Base-by-base conservation (phyloP, 1,284 basidiomycete species). In the Heterobasidion parviporum region DNA sequence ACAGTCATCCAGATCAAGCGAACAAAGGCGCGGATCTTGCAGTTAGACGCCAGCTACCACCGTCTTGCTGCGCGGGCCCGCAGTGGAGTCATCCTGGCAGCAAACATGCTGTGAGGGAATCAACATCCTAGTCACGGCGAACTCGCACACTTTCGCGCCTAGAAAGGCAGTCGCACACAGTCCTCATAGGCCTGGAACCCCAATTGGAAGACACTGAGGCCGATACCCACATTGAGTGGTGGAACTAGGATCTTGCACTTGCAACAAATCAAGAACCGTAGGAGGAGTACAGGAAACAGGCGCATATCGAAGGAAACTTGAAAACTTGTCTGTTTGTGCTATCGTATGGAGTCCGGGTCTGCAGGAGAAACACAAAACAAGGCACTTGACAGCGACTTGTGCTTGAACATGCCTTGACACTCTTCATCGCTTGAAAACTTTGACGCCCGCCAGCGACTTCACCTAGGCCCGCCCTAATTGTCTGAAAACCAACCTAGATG, bases 301-400 rank as follows among this genome's bases (percentile, higher is more conserved):
- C 57, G 60, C 61, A 58, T 60, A 61, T 61, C 59, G 60, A 68
- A 74, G 62, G 62, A 69, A 71, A 76, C 73, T 75, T 75, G 74
- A 71, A 62, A 74, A 70, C 68, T 74, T 75, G 72, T 66, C 50
- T 66, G 69, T 72, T 69, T 72, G 69, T 72, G 69, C 67, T 70
- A 69, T 69, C 68, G 66, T 62, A 62, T 50, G 61, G 58, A 67
- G 62, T 67, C 64, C 62, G 63, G 63, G 20, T 64, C 54, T 60
- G 54, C 53, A 54, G 54, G 47, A 52, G 57, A 63, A 58, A 58
- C 58, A 65, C 63, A 62, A 55, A 61, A 65, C 66, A 59, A 54
- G 55, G 60, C 66, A 65, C 65, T 70, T 67, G 67, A 62, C 56
- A 63, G 65, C 32, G 58, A 51, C 50, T 61, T 57, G 56, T 55